Percentiles rank a stretch among this genome's conserved stretches.
These are phyloP conservation scores for Stephanodiscus triporus DNA, from an alignment of 108 stramenopile genomes.

Conservation along the genomic window DNA sequence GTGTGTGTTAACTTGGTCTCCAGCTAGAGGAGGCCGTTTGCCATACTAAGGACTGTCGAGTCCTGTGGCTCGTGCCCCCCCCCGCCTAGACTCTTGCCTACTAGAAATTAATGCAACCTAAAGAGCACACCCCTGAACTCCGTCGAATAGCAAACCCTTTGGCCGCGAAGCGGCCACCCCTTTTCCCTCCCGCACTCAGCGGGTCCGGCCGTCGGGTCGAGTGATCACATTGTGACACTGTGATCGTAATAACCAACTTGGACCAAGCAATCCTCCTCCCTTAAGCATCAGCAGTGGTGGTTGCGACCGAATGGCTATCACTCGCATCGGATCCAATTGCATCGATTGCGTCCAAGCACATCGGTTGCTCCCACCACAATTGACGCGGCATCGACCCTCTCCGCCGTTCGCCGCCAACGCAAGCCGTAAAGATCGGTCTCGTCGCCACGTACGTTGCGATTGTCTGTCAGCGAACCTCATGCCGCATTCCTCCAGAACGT, in stretches of 20 bases:
- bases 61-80: too few species aligned
- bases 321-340: too few species aligned
- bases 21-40: not conserved
- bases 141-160: not conserved
- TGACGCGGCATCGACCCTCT: not conserved
- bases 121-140: not conserved
- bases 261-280: too few species aligned
- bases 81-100: conserved; percentile 11
- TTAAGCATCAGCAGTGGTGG: too few species aligned
- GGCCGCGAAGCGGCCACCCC: not conserved
- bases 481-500: not conserved
- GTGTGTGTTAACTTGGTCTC: not conserved
- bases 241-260: too few species aligned
- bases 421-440: not conserved
- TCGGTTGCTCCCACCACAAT: not conserved
- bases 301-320: too few species aligned
- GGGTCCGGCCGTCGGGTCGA: too few species aligned
- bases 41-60: not conserved
- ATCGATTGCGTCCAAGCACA: not conserved
- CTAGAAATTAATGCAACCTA: not conserved
- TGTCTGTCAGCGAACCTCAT: not conserved
- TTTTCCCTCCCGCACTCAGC: not conserved
- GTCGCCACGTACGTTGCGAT: too few species aligned
- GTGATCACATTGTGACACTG: too few species aligned
- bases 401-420: not conserved